A percentile compares a stretch with the other conserved stretches of the same genome.
phyloP scores from a whole-genome alignment of 2,329 filamentous ascomycete species.

The Endocalyx cinctus region DNA sequence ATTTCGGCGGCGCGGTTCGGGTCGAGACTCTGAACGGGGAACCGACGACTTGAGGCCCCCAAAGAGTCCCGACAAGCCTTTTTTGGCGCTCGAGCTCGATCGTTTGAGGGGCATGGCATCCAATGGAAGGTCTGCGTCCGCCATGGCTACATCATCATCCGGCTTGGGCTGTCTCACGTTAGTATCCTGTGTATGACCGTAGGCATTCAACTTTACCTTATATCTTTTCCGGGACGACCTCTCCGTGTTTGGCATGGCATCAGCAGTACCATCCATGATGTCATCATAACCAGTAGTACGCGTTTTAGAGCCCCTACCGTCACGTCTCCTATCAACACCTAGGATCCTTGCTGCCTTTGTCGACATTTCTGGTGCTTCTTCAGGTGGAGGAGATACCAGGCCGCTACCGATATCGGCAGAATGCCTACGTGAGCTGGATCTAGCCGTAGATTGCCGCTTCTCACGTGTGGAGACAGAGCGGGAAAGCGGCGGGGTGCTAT shows the following conservation, averaged over 20 bases:
- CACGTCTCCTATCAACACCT: constrained; percentile 46
- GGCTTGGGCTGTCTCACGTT: constrained; percentile 14
- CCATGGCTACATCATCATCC: constrained; percentile 54
- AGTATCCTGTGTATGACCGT: constrained; percentile 6
- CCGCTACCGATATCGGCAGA: constrained; percentile 63
- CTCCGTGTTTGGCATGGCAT: constrained; percentile 37
- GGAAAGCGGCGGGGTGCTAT: constrained; percentile 61
- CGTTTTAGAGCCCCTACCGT: constrained; percentile 42
- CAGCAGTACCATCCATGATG: constrained; percentile 41
- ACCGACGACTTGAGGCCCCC: constrained; percentile 48
- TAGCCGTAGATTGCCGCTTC: constrained; percentile 52
- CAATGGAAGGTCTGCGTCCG: constrained; percentile 42
- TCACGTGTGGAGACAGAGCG: constrained; percentile 66
- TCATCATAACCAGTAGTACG: constrained; percentile 44
- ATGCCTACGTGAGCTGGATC: constrained; percentile 60
- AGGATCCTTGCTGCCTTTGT: constrained; percentile 77
- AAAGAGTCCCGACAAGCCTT: constrained; percentile 58
- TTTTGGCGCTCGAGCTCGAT: constrained; percentile 58
- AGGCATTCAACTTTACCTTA: constrained; percentile 38
- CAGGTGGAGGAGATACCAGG: constrained; percentile 68
- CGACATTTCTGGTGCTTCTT: constrained; percentile 60
- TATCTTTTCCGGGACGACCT: constrained; percentile 41
- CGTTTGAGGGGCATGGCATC: constrained; percentile 53
- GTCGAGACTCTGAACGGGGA: constrained; percentile 37
- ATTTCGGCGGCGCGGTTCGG: constrained; percentile 45